Percentiles rank a stretch among this genome's conserved stretches.
These are phyloP conservation scores for Cucurbitaria berberidis DNA, from an alignment of 2,329 filamentous ascomycete genomes.

Conservation along the genomic window DNA sequence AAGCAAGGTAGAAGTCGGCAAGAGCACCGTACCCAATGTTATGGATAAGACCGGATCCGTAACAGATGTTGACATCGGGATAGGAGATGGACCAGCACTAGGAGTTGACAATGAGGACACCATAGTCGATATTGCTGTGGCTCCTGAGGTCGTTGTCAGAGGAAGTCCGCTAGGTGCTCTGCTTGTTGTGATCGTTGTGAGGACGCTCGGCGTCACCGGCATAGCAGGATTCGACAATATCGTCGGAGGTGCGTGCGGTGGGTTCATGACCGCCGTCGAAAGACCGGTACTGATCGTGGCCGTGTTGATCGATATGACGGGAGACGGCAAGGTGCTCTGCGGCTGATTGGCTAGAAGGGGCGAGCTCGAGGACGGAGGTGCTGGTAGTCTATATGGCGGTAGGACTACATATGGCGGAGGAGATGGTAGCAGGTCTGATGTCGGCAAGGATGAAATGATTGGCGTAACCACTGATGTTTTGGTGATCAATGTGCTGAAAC, in stretches of 20 bases:
- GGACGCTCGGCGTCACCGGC: not conserved
- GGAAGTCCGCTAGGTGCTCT: constrained; percentile 1
- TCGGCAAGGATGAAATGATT: constrained; percentile 3
- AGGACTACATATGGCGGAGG: constrained; percentile 1
- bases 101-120: not conserved
- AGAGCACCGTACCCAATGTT: not conserved
- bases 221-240: not conserved
- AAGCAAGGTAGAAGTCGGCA: not conserved
- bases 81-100: not conserved
- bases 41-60: not conserved
- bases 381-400: not conserved
- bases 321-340: constrained; percentile 11
- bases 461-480: constrained; percentile 6
- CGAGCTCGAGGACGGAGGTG: not conserved
- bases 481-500: constrained; percentile 14
- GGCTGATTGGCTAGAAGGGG: constrained; percentile 5
- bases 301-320: not conserved
- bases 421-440: not conserved
- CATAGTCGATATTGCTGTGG: not conserved
- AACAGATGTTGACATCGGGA: not conserved
- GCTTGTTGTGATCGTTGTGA: constrained; percentile 5
- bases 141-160: not conserved
- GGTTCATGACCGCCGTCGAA: not conserved
- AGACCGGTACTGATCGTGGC: not conserved
- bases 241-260: not conserved